These are phyloP conservation scores for Exsudoporus frostii DNA, from an alignment of 768 basidiomycete genomes.

Conservation along the genomic window DNA sequence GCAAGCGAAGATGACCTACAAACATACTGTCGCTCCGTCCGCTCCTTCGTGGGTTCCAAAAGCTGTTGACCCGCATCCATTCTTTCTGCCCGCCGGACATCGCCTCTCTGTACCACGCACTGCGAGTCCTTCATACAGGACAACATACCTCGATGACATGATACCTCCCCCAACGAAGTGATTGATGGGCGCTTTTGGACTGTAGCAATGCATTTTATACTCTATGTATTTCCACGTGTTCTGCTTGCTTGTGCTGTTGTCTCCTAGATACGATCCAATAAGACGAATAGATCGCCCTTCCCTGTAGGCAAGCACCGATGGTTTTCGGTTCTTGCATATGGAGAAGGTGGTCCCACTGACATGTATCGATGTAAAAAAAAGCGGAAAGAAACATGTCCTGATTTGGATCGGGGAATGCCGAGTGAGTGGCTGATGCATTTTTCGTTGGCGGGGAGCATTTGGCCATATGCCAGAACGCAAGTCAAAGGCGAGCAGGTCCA, in stretches of 20 bases:
- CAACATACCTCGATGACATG: constrained; percentile 26
- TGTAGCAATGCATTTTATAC: constrained; percentile 22
- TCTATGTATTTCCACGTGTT: constrained; percentile 22
- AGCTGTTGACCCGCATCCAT: constrained; percentile 12
- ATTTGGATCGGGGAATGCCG: constrained; percentile 23
- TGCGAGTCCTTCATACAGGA: constrained; percentile 9
- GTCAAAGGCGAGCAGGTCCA: constrained; percentile 46
- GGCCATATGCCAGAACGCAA: constrained; percentile 38
- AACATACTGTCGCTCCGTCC: constrained; percentile 54
- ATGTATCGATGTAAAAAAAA: background rate
- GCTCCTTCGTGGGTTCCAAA: constrained; percentile 62
- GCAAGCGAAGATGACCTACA: constrained; percentile 52
- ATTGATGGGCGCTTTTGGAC: constrained; percentile 11
- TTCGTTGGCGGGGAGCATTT: constrained; percentile 12
- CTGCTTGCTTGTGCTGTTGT: constrained; percentile 2
- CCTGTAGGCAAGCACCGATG: constrained; percentile 26
- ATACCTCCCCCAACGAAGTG: constrained; percentile 12
- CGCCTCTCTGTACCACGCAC: background rate
- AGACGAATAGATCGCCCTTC: constrained; percentile 11
- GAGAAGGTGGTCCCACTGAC: constrained; percentile 20
- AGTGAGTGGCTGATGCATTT: constrained; percentile 23
- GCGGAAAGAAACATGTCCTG: constrained; percentile 8
- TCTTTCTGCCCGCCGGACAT: background rate
- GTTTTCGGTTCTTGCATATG: constrained; percentile 29
- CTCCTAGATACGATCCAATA: background rate